These are phyloP conservation scores for Coemansia javaensis DNA, from an alignment of 192 early-diverging fungal genomes.

Conservation along the genomic window DNA sequence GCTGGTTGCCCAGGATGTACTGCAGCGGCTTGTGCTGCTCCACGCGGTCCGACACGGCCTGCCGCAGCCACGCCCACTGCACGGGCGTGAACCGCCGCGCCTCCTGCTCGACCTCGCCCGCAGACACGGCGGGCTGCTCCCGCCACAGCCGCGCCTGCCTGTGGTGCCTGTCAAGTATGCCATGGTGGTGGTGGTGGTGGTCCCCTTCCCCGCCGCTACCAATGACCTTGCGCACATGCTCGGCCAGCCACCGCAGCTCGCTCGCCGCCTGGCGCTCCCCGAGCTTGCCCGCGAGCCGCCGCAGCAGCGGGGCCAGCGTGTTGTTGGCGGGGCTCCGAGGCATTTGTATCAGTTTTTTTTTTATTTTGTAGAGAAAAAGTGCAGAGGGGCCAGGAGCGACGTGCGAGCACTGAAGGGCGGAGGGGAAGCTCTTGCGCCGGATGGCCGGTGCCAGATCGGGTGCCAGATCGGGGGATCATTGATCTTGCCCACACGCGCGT, in stretches of 20 bases:
- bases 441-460: no score
- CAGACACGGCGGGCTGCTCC: conserved; percentile 25
- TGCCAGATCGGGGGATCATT: no score
- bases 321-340: conserved; percentile 36
- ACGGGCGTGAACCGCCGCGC: conserved; percentile 18
- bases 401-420: no score
- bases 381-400: no score
- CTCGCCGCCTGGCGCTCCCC: conserved; percentile 36
- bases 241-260: conserved; percentile 39
- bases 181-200: no score
- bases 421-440: no score
- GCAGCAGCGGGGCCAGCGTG: conserved; percentile 29
- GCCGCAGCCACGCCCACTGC: conserved; percentile 49
- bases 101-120: conserved; percentile 17
- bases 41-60: conserved; percentile 55
- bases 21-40: conserved; percentile 78
- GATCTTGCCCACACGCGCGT: no score
- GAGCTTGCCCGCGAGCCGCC: conserved; percentile 21
- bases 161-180: not conserved
- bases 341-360: conserved; percentile 10
- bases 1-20: conserved; percentile 86
- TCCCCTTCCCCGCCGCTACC: no score
- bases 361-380: not conserved
- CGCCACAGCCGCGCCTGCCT: conserved; percentile 34
- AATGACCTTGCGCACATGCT: conserved; percentile 21